Percentiles rank a stretch among this genome's conserved stretches.
Conservation (phyloP, 2,329 filamentous ascomycete genomes). For the Beauveria bassiana region DNA sequence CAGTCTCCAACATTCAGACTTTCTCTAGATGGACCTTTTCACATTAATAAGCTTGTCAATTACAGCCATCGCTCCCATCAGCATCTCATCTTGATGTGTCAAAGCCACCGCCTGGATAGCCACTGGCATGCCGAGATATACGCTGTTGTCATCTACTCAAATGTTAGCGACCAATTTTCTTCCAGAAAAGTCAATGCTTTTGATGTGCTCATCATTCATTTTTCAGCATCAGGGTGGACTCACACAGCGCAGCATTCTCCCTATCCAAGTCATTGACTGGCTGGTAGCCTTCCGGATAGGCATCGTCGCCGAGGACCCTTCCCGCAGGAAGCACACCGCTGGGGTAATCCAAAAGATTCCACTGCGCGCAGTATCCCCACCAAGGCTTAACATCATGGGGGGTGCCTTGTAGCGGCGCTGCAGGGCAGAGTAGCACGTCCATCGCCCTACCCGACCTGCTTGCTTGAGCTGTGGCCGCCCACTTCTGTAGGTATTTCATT, state of each 20-base stretch:
- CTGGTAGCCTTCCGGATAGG: slow-evolving; percentile 12
- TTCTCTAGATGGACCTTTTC: no score
- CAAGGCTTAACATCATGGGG: slow-evolving; percentile 29
- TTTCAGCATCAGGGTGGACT: not conserved
- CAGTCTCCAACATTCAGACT: no score
- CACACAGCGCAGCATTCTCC: slow-evolving; percentile 15
- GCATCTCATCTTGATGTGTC: slow-evolving; percentile 15
- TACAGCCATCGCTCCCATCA: slow-evolving; percentile 14
- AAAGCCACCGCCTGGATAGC: slow-evolving; percentile 14
- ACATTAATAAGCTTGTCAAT: slow-evolving; percentile 9
- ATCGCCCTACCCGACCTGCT: slow-evolving; percentile 20
- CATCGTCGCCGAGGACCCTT: slow-evolving; percentile 12
- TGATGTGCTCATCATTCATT: not conserved
- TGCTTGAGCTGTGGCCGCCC: slow-evolving; percentile 20
- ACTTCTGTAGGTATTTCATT: slow-evolving; percentile 20
- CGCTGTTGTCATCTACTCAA: slow-evolving; percentile 11
- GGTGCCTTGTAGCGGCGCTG: slow-evolving; percentile 37
- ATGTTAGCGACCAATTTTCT: not conserved
- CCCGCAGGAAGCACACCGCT: slow-evolving; percentile 19
- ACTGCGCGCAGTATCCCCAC: slow-evolving; percentile 57
- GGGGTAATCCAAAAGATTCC: slow-evolving; percentile 60
- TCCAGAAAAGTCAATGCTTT: not conserved
- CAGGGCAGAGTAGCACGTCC: slow-evolving; percentile 52
- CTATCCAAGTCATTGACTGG: slow-evolving; percentile 13
- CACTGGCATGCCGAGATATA: slow-evolving; percentile 16